These are phyloP conservation scores for Pouteria glomerata DNA, from an alignment of 148 eudicot genomes.

Conservation along the genomic window DNA sequence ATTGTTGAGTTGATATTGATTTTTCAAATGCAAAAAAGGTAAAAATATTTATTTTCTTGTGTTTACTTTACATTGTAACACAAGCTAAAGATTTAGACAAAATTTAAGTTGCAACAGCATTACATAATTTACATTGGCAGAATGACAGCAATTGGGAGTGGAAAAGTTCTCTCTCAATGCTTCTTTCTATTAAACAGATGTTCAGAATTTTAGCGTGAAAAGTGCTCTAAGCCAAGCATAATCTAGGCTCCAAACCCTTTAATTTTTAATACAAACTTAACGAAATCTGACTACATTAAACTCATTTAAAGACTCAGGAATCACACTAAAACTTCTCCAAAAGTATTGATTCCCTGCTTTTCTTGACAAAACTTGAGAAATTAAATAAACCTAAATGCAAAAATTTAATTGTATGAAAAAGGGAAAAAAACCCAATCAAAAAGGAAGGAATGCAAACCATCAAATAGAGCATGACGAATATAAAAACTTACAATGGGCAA, in stretches of 20 bases:
- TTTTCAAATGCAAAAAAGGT: too few relatives aligned
- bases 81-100: background rate
- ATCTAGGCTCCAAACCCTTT: background rate
- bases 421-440: background rate
- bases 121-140: slow-evolving; percentile 38
- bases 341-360: slow-evolving; percentile 72
- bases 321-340: slow-evolving; percentile 73
- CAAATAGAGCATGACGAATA: too few relatives aligned
- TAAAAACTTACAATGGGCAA: too few relatives aligned
- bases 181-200: slow-evolving; percentile 21
- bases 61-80: background rate
- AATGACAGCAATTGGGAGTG: slow-evolving; percentile 18
- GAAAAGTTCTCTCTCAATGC: slow-evolving; percentile 43
- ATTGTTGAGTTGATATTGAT: too few relatives aligned
- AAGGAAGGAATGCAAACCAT: too few relatives aligned
- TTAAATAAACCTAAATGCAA: background rate
- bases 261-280: background rate
- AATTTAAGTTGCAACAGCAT: background rate
- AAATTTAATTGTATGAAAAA: too few relatives aligned
- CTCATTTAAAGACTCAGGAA: slow-evolving; percentile 55
- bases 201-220: too few relatives aligned
- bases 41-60: background rate
- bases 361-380: slow-evolving; percentile 52
- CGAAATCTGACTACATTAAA: slow-evolving; percentile 45
- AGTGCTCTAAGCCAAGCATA: too few relatives aligned